phyloP scores from a whole-genome alignment of 495 filamentous ascomycete species.

The Annulohypoxylon stygium region DNA sequence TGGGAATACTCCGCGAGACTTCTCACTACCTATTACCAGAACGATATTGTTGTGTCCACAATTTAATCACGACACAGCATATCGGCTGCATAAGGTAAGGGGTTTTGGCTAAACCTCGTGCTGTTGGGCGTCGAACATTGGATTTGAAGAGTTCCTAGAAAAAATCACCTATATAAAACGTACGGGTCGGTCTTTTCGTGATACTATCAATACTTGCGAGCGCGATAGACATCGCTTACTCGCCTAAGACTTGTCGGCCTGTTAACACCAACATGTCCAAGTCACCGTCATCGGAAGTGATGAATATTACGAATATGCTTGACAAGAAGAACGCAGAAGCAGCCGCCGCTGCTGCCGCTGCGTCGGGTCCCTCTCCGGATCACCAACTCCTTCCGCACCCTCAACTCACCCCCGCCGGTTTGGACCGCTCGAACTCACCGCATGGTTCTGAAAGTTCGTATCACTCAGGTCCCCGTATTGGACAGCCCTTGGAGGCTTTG shows the following conservation, averaged over 20 bases:
- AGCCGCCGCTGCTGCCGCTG: constrained; percentile 60
- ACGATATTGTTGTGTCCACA: background rate
- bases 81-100: background rate
- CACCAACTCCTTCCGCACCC: constrained; percentile 70
- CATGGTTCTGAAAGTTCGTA: constrained; percentile 77
- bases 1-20: background rate
- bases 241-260: background rate
- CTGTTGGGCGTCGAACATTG: background rate
- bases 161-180: constrained; percentile 15
- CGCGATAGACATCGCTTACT: background rate
- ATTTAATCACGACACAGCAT: background rate
- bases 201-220: background rate
- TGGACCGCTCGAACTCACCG: constrained; percentile 77
- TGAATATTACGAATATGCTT: constrained; percentile 79
- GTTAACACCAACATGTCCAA: constrained; percentile 42
- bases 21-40: background rate
- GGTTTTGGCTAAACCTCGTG: background rate
- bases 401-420: constrained; percentile 67
- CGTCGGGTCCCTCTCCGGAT: constrained; percentile 55
- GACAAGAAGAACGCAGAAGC: constrained; percentile 72
- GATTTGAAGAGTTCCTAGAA: background rate
- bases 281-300: constrained; percentile 55
- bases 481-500: constrained; percentile 63
- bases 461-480: constrained; percentile 63
- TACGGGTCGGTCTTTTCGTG: constrained; percentile 4